Percentiles rank a stretch among this genome's conserved stretches.
Evolutionary conservation across 2,329 filamentous ascomycete species (phyloP).

Genomic region (Sarocladiaceae sp.): DNA sequence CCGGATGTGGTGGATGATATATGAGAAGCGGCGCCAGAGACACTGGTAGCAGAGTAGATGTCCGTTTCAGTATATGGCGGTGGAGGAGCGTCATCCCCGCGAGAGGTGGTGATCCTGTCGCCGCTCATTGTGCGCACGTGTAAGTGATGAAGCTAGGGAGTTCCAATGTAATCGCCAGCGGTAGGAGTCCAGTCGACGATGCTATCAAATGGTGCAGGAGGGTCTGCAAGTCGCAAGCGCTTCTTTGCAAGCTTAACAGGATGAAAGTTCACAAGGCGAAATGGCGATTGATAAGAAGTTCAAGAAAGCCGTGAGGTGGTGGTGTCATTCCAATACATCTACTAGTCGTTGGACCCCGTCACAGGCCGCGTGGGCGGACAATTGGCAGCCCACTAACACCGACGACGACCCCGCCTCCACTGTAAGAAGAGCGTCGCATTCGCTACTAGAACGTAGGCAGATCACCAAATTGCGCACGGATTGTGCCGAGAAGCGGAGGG

Average conservation of each 20-base stretch:
- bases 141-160: background rate
- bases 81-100: background rate
- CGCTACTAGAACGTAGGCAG: background rate
- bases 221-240: too few species aligned
- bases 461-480: background rate
- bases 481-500: background rate
- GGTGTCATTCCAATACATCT: background rate
- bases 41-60: constrained; percentile 11
- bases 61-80: constrained; percentile 3
- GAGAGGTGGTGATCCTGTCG: background rate
- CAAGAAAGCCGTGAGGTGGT: background rate
- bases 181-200: too few species aligned
- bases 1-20: constrained; percentile 37
- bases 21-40: constrained; percentile 32
- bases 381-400: background rate
- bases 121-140: background rate
- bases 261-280: too few species aligned
- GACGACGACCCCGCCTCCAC: too few species aligned
- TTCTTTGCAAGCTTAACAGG: background rate
- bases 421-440: background rate
- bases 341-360: background rate
- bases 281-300: background rate
- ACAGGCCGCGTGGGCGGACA: background rate
- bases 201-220: too few species aligned
- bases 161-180: too few species aligned